Evolutionary conservation across 2,329 filamentous ascomycete genomes (phyloP), one percentile per base, ranked within the genome.

Genomic region (Raffaelea ambrosiae): DNA sequence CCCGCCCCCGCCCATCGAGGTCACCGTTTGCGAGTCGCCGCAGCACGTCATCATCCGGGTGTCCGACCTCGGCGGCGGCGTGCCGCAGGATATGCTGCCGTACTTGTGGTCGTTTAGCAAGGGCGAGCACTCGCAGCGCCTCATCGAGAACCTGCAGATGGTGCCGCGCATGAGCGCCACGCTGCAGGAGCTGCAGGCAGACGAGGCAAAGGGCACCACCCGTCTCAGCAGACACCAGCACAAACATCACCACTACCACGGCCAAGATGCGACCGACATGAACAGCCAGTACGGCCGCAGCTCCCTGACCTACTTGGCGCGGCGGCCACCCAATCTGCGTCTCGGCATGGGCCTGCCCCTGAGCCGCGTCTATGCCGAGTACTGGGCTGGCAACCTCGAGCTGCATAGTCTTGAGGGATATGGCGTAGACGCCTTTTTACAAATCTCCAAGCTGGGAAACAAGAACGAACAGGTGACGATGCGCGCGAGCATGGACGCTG

Each of bases 41-140:
- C 88, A 97, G 63, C 89, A 97, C 67, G 88, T 97, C 59, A 96
- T 96, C 54, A 90, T 98, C 64, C 82, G 93, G 39, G 88, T 98
- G 40, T 97, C 90, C 0, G 94, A 98, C 61, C 89, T 89, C 62
- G 93, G 91, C 43, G 93, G 94, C 52, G 93, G 94, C 33, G 88
- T 98, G 47, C 84, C 89, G 1, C 80, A 83, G 43, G 87, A 93
- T 40, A 80, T 91, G 50, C 70, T 96, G 20, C 90, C 91, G 0
- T 86, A 94, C 61, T 75, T 98, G 5, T 98, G 94, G 93, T 95
- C 89, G 22, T 98, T 98, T 63, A 89, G 83, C 66, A 97, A 97
- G 66, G 91, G 91, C 0, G 88, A 90, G 2, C 81, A 88, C 33
- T 86, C 82, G 50, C 74, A 84, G 55, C 77, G 81, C 51, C 81